Conservation (phyloP, 2,329 filamentous ascomycete species). For the Penicillium digitatum region DNA sequence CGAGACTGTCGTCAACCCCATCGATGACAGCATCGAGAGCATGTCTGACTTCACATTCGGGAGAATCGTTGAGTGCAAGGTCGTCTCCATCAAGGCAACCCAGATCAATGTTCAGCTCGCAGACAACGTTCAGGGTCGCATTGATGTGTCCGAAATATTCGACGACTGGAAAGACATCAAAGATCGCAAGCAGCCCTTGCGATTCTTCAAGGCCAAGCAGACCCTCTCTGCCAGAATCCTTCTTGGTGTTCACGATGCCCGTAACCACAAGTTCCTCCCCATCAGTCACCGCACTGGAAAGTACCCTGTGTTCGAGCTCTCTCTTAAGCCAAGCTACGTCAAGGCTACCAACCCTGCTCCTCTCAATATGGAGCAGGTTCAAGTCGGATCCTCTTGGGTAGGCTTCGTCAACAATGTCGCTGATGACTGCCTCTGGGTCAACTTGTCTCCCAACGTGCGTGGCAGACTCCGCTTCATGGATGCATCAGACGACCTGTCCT, state of each 20-base stretch:
- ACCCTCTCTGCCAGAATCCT: conserved; percentile 71
- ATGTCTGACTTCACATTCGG: conserved; percentile 73
- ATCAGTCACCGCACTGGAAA: conserved; percentile 81
- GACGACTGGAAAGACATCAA: conserved; percentile 82
- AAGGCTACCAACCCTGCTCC: conserved; percentile 55
- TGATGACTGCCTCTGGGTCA: conserved; percentile 81
- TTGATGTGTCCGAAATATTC: conserved; percentile 88
- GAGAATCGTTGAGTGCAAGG: conserved; percentile 67
- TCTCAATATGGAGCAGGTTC: conserved; percentile 68
- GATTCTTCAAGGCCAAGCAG: conserved; percentile 67
- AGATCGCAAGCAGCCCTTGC: conserved; percentile 75
- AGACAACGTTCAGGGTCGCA: conserved; percentile 84
- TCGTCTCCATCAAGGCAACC: conserved; percentile 82
- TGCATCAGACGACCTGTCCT: conserved; percentile 78
- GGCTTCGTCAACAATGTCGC: conserved; percentile 89
- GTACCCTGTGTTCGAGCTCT: conserved; percentile 77
- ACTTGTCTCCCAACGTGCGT: conserved; percentile 79
- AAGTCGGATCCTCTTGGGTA: conserved; percentile 66
- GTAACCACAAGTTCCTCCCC: conserved; percentile 85
- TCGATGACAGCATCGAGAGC: conserved; percentile 62
- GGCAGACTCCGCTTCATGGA: conserved; percentile 80
- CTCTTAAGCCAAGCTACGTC: conserved; percentile 65
- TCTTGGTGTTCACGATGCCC: conserved; percentile 82
- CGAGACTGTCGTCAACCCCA: conserved; percentile 50
- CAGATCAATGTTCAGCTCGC: conserved; percentile 88